Conservation (phyloP, 2,329 filamentous ascomycete genomes). For the Botrytis byssoidea region DNA sequence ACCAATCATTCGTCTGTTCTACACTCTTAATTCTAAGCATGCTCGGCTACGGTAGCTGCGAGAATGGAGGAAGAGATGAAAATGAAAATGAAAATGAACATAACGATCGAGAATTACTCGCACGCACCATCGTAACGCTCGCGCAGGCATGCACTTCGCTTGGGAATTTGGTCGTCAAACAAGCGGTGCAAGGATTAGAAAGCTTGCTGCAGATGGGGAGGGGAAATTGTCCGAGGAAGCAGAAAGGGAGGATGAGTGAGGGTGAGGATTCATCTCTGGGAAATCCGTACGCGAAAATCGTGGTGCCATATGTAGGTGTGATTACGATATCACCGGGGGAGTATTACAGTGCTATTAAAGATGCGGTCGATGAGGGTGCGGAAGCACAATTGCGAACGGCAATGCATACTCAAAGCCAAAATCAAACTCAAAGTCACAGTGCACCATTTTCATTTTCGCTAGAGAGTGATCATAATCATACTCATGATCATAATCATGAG, state of each 20-base stretch:
- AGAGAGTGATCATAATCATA: neutral
- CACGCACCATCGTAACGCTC: neutral
- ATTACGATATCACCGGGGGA: neutral
- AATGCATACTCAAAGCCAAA: no score
- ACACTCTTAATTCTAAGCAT: neutral
- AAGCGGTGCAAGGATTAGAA: neutral
- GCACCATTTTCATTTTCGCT: neutral
- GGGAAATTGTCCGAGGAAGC: neutral
- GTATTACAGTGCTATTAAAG: neutral
- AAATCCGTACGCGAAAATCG: neutral
- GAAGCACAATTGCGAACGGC: neutral
- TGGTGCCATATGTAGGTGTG: neutral
- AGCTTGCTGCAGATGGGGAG: no score
- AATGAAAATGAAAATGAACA: no score
- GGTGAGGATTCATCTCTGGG: no score
- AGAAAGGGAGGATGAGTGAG: rapidly evolving
- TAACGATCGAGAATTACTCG: neutral
- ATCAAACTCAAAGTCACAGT: no score
- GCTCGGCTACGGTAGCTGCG: neutral
- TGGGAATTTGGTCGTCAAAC: neutral
- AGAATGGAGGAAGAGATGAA: no score
- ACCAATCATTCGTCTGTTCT: neutral
- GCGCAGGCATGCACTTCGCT: neutral
- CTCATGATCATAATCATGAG: neutral
- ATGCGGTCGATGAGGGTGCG: neutral